Evolutionary conservation across 1,284 basidiomycete genomes (phyloP).

Genomic region (Sanghuangporus baumii): DNA sequence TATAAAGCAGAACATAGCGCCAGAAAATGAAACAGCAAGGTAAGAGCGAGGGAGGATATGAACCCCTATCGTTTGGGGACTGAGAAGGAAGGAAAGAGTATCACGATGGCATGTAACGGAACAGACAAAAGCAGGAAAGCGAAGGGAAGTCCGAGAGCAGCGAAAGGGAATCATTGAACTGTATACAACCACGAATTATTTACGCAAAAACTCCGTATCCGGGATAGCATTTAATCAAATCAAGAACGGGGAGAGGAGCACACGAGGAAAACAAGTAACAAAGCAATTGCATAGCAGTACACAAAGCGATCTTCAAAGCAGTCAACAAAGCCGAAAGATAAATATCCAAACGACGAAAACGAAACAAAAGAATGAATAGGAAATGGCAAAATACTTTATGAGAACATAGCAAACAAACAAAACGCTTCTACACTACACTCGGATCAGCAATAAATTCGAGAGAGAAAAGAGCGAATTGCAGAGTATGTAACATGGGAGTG

Average conservation of each 20-base stretch:
- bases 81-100: background rate
- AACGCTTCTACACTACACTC: background rate
- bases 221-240: background rate
- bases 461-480: background rate
- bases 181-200: background rate
- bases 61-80: too few relatives aligned
- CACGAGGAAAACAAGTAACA: background rate
- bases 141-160: too few relatives aligned
- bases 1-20: too few relatives aligned
- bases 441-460: background rate
- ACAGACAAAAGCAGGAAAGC: background rate
- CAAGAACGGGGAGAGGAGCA: background rate
- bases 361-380: background rate
- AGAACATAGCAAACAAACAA: background rate
- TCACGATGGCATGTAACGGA: background rate
- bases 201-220: background rate
- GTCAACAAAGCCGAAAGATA: background rate
- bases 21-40: too few relatives aligned
- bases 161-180: too few relatives aligned
- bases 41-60: too few relatives aligned
- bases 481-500: background rate
- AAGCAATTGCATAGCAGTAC: background rate
- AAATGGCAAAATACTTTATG: background rate
- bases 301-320: background rate
- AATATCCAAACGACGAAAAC: background rate